Evolutionary conservation across 148 eudicot species (phyloP).

Genomic region (Fagopyrum esculentum): DNA sequence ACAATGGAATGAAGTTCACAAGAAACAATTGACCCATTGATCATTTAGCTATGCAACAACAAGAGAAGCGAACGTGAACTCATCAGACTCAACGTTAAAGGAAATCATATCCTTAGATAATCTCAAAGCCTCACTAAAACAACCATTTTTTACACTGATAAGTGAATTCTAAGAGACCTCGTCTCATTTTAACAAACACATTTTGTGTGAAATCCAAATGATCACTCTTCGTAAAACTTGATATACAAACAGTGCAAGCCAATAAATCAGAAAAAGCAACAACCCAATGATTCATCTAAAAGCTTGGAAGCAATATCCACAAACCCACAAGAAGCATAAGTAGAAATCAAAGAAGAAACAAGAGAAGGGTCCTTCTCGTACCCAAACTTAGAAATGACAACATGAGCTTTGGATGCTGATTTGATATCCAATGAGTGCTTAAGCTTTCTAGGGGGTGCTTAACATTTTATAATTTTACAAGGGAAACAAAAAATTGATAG

Average conservation of each 20-base stretch:
- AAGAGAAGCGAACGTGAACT: constrained; percentile 43
- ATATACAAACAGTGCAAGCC: constrained; percentile 35
- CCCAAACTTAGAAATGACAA: constrained; percentile 48
- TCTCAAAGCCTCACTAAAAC: constrained; percentile 40
- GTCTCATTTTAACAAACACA: constrained; percentile 24
- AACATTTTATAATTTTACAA: too few relatives aligned
- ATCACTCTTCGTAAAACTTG: constrained; percentile 43
- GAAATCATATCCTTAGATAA: constrained; percentile 42
- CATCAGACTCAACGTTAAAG: constrained; percentile 39
- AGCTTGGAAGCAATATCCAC: constrained; percentile 30
- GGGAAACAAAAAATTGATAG: too few relatives aligned
- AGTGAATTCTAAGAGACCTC: background rate
- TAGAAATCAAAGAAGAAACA: constrained; percentile 22
- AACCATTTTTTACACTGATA: constrained; percentile 25
- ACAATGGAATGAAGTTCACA: background rate
- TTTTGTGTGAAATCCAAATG: constrained; percentile 41
- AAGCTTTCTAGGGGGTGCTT: too few relatives aligned
- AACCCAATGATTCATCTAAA: constrained; percentile 27
- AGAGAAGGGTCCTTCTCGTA: constrained; percentile 31
- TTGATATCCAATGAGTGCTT: too few relatives aligned
- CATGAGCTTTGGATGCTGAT: constrained; percentile 14
- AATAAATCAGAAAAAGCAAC: constrained; percentile 27
- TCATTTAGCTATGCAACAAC: background rate
- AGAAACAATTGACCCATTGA: background rate
- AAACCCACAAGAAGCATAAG: constrained; percentile 29